Evolutionary conservation across 345 rosid genomes (phyloP).

Genomic region (Streptanthus diversifolius): DNA sequence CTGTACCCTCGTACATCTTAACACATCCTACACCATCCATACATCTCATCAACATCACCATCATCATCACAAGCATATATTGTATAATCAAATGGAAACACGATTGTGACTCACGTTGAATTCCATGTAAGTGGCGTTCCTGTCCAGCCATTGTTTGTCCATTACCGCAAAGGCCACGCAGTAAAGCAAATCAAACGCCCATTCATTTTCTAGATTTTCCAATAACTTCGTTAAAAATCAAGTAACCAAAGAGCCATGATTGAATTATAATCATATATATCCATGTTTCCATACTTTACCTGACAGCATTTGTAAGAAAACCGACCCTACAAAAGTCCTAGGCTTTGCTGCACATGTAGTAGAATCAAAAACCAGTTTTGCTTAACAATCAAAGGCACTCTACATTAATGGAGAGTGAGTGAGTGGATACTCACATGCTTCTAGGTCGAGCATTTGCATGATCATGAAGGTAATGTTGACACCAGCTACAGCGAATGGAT

Average conservation of each 20-base stretch:
- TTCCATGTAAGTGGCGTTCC: constrained; percentile 90
- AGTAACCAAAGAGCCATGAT: neutral
- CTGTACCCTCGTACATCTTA: constrained; percentile 71
- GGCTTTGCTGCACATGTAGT: constrained; percentile 59
- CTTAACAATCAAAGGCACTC: neutral
- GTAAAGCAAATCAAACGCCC: constrained; percentile 93
- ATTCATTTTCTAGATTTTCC: constrained; percentile 61
- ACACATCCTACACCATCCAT: constrained; percentile 50
- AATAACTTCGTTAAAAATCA: neutral
- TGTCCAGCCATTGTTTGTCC: constrained; percentile 95
- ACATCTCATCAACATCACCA: neutral
- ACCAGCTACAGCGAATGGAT: constrained; percentile 98
- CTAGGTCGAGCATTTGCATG: constrained; percentile 95
- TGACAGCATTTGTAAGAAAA: constrained; percentile 82
- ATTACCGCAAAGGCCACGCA: constrained; percentile 81
- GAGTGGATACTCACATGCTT: constrained; percentile 55
- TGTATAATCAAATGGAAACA: neutral
- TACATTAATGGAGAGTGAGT: neutral
- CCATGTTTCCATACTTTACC: constrained; percentile 40
- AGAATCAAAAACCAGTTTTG: neutral
- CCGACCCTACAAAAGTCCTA: constrained; percentile 62
- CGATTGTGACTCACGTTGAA: constrained; percentile 61
- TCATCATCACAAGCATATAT: neutral
- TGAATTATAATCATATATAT: neutral
- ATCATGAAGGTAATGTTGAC: constrained; percentile 94